Conservation (phyloP, 1,139 yeast species). For the Candida sanyaensis region DNA sequence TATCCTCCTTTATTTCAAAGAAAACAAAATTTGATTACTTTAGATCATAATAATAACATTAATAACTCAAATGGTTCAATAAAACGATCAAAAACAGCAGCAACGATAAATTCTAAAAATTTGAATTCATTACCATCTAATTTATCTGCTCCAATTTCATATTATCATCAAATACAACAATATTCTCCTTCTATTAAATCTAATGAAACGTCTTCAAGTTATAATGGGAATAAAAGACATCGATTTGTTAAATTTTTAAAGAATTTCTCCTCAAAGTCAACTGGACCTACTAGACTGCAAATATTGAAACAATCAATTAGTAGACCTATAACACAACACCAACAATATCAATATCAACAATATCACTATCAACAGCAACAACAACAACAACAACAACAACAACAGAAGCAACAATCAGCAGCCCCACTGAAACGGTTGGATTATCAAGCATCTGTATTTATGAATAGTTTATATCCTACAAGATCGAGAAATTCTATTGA, state of each 20-base stretch:
- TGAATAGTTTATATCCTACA: conserved; percentile 10
- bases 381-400: neutral
- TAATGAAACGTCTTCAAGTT: neutral
- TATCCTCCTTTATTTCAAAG: conserved; percentile 17
- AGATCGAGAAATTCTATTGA: conserved; percentile 8
- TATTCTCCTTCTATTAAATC: conserved; percentile 7
- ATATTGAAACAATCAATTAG: conserved; percentile 12
- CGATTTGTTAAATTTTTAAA: conserved; percentile 9
- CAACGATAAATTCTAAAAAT: neutral
- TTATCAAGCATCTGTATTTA: conserved; percentile 5
- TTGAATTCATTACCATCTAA: neutral
- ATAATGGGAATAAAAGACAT: conserved; percentile 4
- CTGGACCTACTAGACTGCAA: conserved; percentile 6
- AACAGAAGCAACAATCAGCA: too few species aligned
- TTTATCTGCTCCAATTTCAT: conserved; percentile 4
- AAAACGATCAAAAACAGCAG: conserved; percentile 1
- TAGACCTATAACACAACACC: conserved; percentile 8
- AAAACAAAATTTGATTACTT: conserved; percentile 11
- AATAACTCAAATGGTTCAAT: conserved; percentile 2
- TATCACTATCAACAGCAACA: neutral
- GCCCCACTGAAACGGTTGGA: neutral
- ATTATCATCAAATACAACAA: neutral
- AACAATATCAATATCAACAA: neutral
- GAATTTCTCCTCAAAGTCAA: conserved; percentile 7
- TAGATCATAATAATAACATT: conserved; percentile 2